Evolutionary conservation across 139 green algal species (phyloP), one percentile per base, ranked within the genome.

Genomic region (Ulvella scutata): DNA sequence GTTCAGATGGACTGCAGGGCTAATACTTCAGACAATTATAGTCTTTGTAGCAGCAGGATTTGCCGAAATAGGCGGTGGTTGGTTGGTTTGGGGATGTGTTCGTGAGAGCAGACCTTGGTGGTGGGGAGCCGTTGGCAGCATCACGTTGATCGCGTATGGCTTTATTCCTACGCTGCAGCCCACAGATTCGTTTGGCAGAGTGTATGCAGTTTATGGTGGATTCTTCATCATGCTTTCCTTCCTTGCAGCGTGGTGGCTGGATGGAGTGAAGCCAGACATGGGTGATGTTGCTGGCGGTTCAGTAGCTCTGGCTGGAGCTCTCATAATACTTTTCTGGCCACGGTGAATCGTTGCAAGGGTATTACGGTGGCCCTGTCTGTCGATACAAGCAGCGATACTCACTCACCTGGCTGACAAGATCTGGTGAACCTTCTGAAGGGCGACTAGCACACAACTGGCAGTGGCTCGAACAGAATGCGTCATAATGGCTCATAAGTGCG

Each of bases 201-300:
- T 85, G 23, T 96, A 92, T 61, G 91, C 92, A 0, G 89, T 90
- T 1, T 94, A 93, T 72, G 89, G 91, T 13, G 91, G 91, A n/a
- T 85, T 96, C 72, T 97, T 97, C 77, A 93, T 97, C 72, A 33
- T 89, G 2, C 78, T 95, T 33, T 87, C 80, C 2, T 96, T 94
- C 75, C 44, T 86, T 4, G 96, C 90, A 90, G 92, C 90, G 26
- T 95, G 89, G 86, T 77, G 73, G 0, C 61, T 94, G 33, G 89
- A 96, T 43, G 76, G 80, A 3, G 81, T 87, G 37, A 59, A 73
- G 34, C 90, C 89, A 2, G 92, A 97, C 77, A 77, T 67, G 3
- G 92, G 91, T 4, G 92, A 97, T 79, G 85, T 76, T 61, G 77
- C 93, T 17, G 92, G 92, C 13, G 79, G 74, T 2, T 80, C 40